phyloP scores from a whole-genome alignment of 1,284 basidiomycete genomes.

The Cryptococcus sp. region DNA sequence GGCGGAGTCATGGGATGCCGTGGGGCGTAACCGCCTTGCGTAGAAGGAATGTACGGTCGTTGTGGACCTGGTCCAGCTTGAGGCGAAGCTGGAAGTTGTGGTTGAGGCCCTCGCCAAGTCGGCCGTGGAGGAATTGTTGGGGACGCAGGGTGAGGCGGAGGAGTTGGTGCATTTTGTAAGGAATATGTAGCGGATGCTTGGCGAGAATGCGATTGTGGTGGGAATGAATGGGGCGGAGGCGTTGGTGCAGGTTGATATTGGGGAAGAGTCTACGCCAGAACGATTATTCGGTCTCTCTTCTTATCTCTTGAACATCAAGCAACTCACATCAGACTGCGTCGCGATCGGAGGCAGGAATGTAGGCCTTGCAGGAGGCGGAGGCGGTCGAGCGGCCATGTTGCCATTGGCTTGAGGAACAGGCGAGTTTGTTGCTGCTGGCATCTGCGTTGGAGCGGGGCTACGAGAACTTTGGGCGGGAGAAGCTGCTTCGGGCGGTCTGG shows the following conservation, averaged over 20 bases:
- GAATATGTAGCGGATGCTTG: slow-evolving; percentile 20
- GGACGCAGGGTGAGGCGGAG: slow-evolving; percentile 16
- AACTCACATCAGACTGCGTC: slow-evolving; percentile 6
- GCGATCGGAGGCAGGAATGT: slow-evolving; percentile 5
- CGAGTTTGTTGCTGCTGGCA: neutral
- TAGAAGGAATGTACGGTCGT: slow-evolving; percentile 10
- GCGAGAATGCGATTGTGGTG: slow-evolving; percentile 16
- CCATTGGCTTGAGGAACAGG: too few relatives aligned
- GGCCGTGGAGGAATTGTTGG: slow-evolving; percentile 30
- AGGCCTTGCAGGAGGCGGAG: slow-evolving; percentile 37
- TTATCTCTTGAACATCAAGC: too few relatives aligned
- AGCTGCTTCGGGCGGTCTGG: slow-evolving; percentile 62
- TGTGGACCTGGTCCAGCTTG: slow-evolving; percentile 10
- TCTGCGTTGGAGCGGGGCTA: neutral
- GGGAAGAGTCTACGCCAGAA: slow-evolving; percentile 24
- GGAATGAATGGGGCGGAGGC: slow-evolving; percentile 30
- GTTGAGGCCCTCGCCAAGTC: slow-evolving; percentile 14
- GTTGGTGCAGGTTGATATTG: slow-evolving; percentile 36
- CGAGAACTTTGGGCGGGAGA: slow-evolving; percentile 9
- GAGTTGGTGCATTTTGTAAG: neutral
- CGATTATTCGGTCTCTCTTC: neutral
- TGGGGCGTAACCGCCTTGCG: slow-evolving; percentile 9
- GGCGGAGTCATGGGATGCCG: neutral
- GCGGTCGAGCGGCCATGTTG: slow-evolving; percentile 13
- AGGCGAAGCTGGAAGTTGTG: slow-evolving; percentile 4